phyloP scores from a whole-genome alignment of 768 basidiomycete genomes.

The Paxillus ammoniavirescens region DNA sequence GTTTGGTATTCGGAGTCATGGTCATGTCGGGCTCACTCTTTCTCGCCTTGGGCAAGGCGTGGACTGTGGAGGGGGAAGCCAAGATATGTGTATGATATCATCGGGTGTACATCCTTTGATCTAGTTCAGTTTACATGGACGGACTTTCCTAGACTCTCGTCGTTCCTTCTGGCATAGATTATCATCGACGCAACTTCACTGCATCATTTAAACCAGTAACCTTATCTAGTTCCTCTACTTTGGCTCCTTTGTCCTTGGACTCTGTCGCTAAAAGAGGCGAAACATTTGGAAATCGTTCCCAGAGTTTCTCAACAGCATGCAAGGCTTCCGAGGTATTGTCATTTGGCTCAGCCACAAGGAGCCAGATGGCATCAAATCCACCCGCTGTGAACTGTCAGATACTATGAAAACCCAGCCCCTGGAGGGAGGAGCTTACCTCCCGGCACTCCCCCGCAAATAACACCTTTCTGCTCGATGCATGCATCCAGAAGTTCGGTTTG shows the following conservation, averaged over 20 bases:
- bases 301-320: conserved; percentile 62
- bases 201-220: conserved; percentile 54
- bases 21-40: conserved; percentile 79
- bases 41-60: conserved; percentile 75
- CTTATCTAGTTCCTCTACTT: conserved; percentile 56
- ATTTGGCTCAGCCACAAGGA: conserved; percentile 72
- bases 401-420: background rate
- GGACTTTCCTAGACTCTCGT: conserved; percentile 2
- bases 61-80: conserved; percentile 67
- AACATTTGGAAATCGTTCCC: conserved; percentile 61
- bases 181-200: conserved; percentile 24
- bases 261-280: conserved; percentile 72
- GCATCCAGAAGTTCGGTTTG: conserved; percentile 83
- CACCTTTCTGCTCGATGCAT: conserved; percentile 75
- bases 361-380: conserved; percentile 96
- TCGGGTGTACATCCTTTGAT: conserved; percentile 23
- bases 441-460: conserved; percentile 93
- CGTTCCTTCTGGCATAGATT: background rate
- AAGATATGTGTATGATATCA: conserved; percentile 65
- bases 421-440: conserved; percentile 61
- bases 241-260: conserved; percentile 63
- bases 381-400: conserved; percentile 59
- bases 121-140: conserved; percentile 1
- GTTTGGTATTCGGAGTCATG: conserved; percentile 68
- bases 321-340: conserved; percentile 50